Evolutionary conservation across 805 yeast genomes (phyloP), one percentile per base, ranked within the genome.

Genomic region (Yarrowia deformans): DNA sequence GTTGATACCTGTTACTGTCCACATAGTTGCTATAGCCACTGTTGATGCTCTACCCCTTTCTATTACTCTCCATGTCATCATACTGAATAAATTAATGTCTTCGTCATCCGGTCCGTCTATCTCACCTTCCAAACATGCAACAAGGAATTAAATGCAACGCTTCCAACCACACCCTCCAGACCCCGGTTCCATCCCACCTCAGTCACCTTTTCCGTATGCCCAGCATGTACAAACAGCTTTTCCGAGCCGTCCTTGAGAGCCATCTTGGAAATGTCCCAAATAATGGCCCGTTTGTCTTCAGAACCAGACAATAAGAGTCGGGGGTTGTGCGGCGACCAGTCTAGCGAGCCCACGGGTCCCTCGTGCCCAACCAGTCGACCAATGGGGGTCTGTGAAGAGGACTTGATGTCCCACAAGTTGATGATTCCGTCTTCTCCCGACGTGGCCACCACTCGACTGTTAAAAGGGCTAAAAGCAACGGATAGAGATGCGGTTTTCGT

Each of bases 201-300:
- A 72, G 89, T 90, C 2, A 93, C 91, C 3, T 94, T 93, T n/a
- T 89, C 81, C 84, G 89, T 84, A 77, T 93, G 98, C 0, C 98
- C 98, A 3, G 88, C 89, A 78, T 93, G 98, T 3, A 83, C 82
- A 75, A 93, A 93, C 8, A 86, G 55, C 67, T 84, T 63, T 37
- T 63, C 70, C 34, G 74, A 71, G 8, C 72, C 60, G 50, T 70
- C 67, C 19, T 43, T 35, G 49, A 50, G 14, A 0, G 72, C 72
- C 4, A 72, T 69, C 23, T 73, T 71, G 6, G 82, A 71, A 3
- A 85, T 61, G 55, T 76, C 74, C 78, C 78, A 76, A 2, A 76
- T 39, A 19, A 49, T 69, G 19, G 70, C 74, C 7, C 86, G 85
- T 73, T 88, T 92, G 1, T 85, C 84, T n/a, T 88, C 87, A 0